Base-by-base conservation (phyloP, 352 stramenopile genomes). In the Halophytophthora batemanensis region DNA sequence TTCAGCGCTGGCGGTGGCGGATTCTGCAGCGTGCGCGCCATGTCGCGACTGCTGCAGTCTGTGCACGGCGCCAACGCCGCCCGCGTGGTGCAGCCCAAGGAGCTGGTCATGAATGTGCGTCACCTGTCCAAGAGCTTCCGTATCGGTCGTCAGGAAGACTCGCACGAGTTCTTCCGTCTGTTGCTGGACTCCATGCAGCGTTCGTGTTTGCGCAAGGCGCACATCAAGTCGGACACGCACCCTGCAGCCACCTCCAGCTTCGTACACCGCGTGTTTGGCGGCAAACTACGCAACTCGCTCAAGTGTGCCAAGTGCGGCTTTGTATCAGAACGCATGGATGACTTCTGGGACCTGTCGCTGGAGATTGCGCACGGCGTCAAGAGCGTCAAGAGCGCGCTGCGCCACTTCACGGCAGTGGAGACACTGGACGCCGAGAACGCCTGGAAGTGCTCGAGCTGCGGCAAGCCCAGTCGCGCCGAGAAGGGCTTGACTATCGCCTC, bases 121-220 rank as follows among this genome's bases (percentile, higher is more conserved):
- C 83, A 93, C 46, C 60, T 94, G 19, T 89, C 82, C 37, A 93
- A 92, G 56, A 74, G 63, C 58, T 94, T 96, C 54, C 83, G 86
- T 36, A 91, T 96, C 45, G 87, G 87, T 0, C 77, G 85, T 2
- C 86, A 97, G 57, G 87, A 97, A 59, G 89, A 97, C 56, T 90
- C 89, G 44, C 89, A 97, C 69, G 89, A 97, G 64, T 96, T 96
- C 60, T 93, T 97, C 51, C 76, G 87, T 0, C 52, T 95, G 42
- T 60, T 97, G 43, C 56, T 97, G 50, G 87, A 96, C 54, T 71
- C 75, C 10, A 93, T 96, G 77, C 85, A 95, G 45, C 71, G 84
- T 11, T 77, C 77, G 34, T 86, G 77, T 64, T 43, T 94, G 40
- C 77, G 78, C 15, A 74, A 80, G 31, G 79, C 77, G 17, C 72